Evolutionary conservation across 1,284 basidiomycete genomes (phyloP), one percentile per base, ranked within the genome.

Genomic region (Boletus semigastroideus): DNA sequence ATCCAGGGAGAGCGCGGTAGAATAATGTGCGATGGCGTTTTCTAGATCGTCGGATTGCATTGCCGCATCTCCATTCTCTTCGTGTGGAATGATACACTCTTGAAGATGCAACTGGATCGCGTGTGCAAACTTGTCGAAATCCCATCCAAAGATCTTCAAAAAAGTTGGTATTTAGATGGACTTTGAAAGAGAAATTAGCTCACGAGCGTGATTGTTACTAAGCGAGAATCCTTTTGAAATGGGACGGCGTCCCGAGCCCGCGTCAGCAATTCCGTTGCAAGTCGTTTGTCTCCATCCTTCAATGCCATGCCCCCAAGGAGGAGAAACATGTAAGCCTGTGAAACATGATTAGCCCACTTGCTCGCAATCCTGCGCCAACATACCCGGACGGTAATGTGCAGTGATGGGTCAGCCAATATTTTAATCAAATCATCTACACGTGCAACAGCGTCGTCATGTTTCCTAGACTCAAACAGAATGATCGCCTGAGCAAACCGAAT

Each of bases 141-240:
- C 34, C 48, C 48, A 49, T 28, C 43, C 43, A 34, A 46, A 49
- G 3, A 49, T 30, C 48, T 49, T 25, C 14, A 3, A 8, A 31
- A 39, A 11, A 10, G n/a, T 47, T 17, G 2, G 36, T 14, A 7
- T 16, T 11, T 9, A 28, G 11, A 38, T 3, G 3, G 10, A 4
- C 3, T 22, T 11, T 17, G 1, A 17, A 31, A 27, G 3, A 14
- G 16, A 4, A 4, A 7, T n/a, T n/a, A n/a, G 7, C 54, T 27
- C 28, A 56, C 54, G 1, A 57, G 49, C n/a, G 46, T 42, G 28
- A 56, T 57, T 1, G 22, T 27, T 12, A 39, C n/a, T 5, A 57
- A 16, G 4, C 33, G 22, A 30, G 30, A 33, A 19, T 5, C 7
- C 2, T 34, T 19, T 36, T 11, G 40, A 27, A 49, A 31, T 1